Evolutionary conservation across 1,139 yeast species (phyloP).

Genomic region (Maudiozyma humilis): DNA sequence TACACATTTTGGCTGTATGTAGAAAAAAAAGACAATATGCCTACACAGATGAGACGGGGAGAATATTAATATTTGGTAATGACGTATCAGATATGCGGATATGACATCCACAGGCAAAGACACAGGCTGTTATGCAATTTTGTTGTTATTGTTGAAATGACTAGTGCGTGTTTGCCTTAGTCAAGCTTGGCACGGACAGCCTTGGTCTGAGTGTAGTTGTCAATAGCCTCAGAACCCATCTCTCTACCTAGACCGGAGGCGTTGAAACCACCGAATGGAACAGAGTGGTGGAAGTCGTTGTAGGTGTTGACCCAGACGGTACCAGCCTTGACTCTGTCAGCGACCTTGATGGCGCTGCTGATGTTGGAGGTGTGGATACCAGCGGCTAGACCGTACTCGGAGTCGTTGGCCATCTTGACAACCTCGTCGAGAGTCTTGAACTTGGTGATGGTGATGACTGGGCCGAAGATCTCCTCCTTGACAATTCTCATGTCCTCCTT

Average conservation of each 20-base stretch:
- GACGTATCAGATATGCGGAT: no score
- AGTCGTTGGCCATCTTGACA: constrained; percentile 44
- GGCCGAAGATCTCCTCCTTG: constrained; percentile 63
- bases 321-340: constrained; percentile 50
- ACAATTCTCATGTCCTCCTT: constrained; percentile 54
- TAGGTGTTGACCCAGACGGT: constrained; percentile 47
- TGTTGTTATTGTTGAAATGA: not conserved
- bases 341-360: constrained; percentile 40
- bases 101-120: no score
- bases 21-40: not conserved
- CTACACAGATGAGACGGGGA: not conserved
- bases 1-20: not conserved
- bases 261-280: constrained; percentile 50
- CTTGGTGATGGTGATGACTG: constrained; percentile 50
- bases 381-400: constrained; percentile 57
- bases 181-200: constrained; percentile 41
- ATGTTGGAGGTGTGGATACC: constrained; percentile 49
- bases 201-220: constrained; percentile 51
- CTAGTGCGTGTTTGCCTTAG: no score
- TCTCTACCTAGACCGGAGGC: constrained; percentile 63
- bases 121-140: not conserved
- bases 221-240: constrained; percentile 56
- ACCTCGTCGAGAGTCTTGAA: constrained; percentile 49
- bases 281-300: constrained; percentile 50
- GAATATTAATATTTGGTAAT: not conserved